Conservation (phyloP, 768 basidiomycete genomes). For the Sistotremastrum niveocremeum region DNA sequence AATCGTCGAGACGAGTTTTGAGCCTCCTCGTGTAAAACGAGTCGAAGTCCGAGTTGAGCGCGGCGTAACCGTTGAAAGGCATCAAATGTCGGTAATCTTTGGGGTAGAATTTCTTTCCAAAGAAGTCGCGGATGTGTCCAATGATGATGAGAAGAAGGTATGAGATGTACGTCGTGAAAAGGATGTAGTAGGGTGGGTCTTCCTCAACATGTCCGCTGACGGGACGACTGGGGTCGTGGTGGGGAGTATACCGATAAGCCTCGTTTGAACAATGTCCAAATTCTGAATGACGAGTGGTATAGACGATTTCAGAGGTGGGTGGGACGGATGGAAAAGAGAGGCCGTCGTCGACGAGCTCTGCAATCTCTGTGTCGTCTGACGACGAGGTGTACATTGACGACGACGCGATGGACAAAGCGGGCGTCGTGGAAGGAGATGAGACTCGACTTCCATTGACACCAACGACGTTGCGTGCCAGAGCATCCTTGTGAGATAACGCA, state of each 20-base stretch:
- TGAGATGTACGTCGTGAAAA: conserved; percentile 84
- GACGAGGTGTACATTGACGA: conserved; percentile 42
- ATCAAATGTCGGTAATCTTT: conserved; percentile 68
- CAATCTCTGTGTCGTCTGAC: conserved; percentile 52
- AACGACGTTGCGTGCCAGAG: conserved; percentile 36
- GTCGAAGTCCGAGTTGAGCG: conserved; percentile 95
- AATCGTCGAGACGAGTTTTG: conserved; percentile 89
- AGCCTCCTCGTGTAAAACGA: conserved; percentile 97
- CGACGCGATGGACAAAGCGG: conserved; percentile 62
- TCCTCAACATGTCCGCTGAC: conserved; percentile 48
- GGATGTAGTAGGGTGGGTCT: conserved; percentile 87
- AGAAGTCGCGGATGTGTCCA: conserved; percentile 89
- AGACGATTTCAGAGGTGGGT: conserved; percentile 70
- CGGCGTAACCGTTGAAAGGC: conserved; percentile 82
- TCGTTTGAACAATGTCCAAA: conserved; percentile 85
- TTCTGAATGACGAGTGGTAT: conserved; percentile 73
- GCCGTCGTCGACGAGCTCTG: conserved; percentile 43
- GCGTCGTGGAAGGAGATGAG: conserved; percentile 45
- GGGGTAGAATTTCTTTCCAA: conserved; percentile 73
- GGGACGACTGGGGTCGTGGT: conserved; percentile 34
- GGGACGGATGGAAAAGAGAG: conserved; percentile 50
- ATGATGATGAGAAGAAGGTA: conserved; percentile 86
- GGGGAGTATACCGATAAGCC: conserved; percentile 52
- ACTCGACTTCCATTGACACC: conserved; percentile 16
- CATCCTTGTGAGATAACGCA: conserved; percentile 52